Base-by-base conservation (phyloP, 371 early-diverging fungal species). In the Circinella minor region DNA sequence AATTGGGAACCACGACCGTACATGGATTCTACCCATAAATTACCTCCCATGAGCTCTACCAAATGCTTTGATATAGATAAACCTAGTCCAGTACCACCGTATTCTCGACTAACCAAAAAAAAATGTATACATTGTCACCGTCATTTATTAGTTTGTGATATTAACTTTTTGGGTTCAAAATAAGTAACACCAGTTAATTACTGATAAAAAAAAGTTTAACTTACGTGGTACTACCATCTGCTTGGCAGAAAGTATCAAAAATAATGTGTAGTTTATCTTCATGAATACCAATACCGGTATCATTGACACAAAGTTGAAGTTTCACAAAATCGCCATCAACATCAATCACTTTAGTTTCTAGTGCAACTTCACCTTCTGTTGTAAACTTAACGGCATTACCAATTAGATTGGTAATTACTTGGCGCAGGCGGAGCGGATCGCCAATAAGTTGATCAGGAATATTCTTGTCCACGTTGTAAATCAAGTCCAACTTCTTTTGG, bases 351-450 rank as follows among this genome's bases (percentile, higher is more conserved):
- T 77, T 71, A 18, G 81, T 81, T 55, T 77, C 77, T 9, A 91
- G 76, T 3, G 83, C 81, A 11, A 92, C 86, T 39, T 80, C 80
- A 55, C 93, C 94, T 62, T 86, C 78, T 7, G 82, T 86, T 11
- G 93, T 93, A 47, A 93, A 93, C 76, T 93, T 93, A 69, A 94
- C 84, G 36, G 94, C 92, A 73, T 94, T 92, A 65, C 90, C 90
- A 11, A 91, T 88, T 15, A 93, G 77, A 66, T 94, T 91, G 11
- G 90, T 92, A 63, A 94, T 84, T 46, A 93, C 86, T 76, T 93
- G 94, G 27, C 87, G 82, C 43, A 92, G 74, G 15, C 94, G 81
- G 48, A 86, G 77, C 37, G 91, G 91, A 77, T 94, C 94, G 57
- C 91, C 90, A 13, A 92, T 76, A 13, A 91, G 69, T 55, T 84